Percentiles rank a stretch among this genome's conserved stretches.
phyloP scores from a whole-genome alignment of 2,329 filamentous ascomycete species.

The Fusarium subglutinans region DNA sequence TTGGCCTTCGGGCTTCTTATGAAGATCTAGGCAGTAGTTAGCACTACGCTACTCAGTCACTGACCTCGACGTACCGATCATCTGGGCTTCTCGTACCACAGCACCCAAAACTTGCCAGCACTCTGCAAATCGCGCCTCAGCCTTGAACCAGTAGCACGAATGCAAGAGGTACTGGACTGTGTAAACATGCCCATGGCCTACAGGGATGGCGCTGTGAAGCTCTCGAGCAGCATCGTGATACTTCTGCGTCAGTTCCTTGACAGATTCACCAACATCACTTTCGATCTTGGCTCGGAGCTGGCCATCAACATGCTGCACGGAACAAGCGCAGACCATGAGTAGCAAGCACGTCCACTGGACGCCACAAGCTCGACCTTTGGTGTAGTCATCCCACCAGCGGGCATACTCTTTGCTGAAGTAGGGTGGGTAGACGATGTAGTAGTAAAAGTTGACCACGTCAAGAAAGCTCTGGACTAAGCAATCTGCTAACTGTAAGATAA shows the following conservation, averaged over 20 bases:
- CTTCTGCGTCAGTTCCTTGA: constrained; percentile 9
- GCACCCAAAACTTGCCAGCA: constrained; percentile 17
- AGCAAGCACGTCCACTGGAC: constrained; percentile 23
- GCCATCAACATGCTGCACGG: constrained; percentile 16
- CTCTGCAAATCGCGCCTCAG: constrained; percentile 17
- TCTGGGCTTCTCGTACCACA: constrained; percentile 21
- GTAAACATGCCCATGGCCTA: constrained; percentile 8
- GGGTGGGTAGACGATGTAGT: constrained; percentile 21
- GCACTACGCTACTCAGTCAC: accelerated
- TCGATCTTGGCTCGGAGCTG: constrained; percentile 1
- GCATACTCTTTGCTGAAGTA: constrained; percentile 25
- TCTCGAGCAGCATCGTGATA: constrained; percentile 20
- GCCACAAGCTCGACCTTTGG: constrained; percentile 3
- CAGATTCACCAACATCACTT: neutral
- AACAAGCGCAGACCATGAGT: constrained; percentile 23
- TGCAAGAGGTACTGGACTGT: constrained; percentile 13
- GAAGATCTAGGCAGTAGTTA: neutral
- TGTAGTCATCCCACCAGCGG: constrained; percentile 22
- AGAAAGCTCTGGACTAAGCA: constrained; percentile 14
- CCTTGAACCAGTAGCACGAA: constrained; percentile 25
- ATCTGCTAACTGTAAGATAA: neutral
- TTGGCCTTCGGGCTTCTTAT: constrained; percentile 1
- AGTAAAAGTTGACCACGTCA: constrained; percentile 25
- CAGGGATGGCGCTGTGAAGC: constrained; percentile 20
- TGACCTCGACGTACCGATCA: neutral